Evolutionary conservation across 2,329 filamentous ascomycete species (phyloP).

Genomic region (Pestalotiopsis sp.): DNA sequence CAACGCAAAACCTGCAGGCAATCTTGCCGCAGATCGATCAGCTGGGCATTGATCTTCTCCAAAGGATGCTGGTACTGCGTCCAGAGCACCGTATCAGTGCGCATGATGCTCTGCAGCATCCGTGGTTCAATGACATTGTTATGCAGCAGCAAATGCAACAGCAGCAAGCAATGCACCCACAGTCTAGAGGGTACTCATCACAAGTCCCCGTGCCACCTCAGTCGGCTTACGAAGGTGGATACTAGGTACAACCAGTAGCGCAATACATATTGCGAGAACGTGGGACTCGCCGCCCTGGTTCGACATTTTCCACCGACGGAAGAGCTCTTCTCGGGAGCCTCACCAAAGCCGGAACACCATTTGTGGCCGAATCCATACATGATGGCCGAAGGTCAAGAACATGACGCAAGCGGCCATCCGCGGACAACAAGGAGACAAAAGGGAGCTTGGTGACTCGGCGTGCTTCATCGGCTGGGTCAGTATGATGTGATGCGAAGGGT

Average conservation of each 20-base stretch:
- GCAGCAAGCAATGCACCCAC: conserved; percentile 44
- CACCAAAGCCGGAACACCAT: background rate
- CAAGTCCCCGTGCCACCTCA: conserved; percentile 7
- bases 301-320: background rate
- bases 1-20: conserved; percentile 83
- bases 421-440: background rate
- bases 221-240: conserved; percentile 7
- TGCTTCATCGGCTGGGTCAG: background rate
- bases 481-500: background rate
- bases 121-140: conserved; percentile 83
- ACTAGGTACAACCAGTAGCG: conserved; percentile 3
- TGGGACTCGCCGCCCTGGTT: background rate
- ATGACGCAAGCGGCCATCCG: background rate
- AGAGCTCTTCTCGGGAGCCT: background rate
- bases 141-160: conserved; percentile 54
- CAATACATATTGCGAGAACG: background rate
- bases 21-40: conserved; percentile 91
- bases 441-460: background rate
- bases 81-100: conserved; percentile 92
- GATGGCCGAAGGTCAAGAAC: background rate
- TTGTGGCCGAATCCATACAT: background rate
- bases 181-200: conserved; percentile 29
- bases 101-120: conserved; percentile 82
- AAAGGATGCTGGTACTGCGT: conserved; percentile 87
- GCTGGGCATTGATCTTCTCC: conserved; percentile 82